phyloP scores from a whole-genome alignment of 2,329 filamentous ascomycete species.

The Neurospora crassa region DNA sequence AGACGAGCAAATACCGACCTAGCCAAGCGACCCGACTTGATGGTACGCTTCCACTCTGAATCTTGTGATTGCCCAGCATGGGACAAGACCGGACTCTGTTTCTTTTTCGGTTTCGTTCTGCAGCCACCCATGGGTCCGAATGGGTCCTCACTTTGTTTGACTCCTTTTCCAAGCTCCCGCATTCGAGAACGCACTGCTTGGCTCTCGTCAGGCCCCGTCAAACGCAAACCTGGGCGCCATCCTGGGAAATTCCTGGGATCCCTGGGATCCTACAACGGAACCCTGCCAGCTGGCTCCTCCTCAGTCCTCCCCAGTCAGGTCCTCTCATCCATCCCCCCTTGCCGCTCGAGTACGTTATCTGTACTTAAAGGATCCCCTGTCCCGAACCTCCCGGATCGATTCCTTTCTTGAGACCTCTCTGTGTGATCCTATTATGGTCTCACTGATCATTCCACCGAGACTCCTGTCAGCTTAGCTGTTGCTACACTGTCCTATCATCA shows the following conservation, averaged over 20 bases:
- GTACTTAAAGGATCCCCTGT: not conserved
- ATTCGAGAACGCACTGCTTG: not conserved
- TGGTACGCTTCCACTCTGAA: not conserved
- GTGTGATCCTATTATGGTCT: not conserved
- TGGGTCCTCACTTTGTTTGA: not conserved
- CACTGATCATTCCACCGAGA: not conserved
- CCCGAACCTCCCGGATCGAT: not conserved
- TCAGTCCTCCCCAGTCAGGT: not conserved
- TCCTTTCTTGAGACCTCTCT: not conserved
- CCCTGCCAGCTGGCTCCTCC: not conserved
- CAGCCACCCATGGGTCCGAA: not conserved
- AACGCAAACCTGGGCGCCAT: not conserved
- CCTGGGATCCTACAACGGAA: not conserved
- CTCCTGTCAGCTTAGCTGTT: not conserved
- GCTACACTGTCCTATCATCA: not conserved
- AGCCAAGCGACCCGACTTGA: not conserved
- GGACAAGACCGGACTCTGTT: not conserved
- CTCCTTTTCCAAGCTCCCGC: not conserved
- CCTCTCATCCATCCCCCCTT: not conserved
- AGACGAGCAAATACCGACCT: not conserved
- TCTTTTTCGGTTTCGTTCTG: not conserved
- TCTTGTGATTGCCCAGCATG: not conserved
- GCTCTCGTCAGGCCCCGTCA: not conserved
- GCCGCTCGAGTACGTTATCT: not conserved
- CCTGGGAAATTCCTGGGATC: not conserved